Evolutionary conservation across 805 yeast species (phyloP), one percentile per base, ranked within the genome.

Genomic region (Clavispora fructus): DNA sequence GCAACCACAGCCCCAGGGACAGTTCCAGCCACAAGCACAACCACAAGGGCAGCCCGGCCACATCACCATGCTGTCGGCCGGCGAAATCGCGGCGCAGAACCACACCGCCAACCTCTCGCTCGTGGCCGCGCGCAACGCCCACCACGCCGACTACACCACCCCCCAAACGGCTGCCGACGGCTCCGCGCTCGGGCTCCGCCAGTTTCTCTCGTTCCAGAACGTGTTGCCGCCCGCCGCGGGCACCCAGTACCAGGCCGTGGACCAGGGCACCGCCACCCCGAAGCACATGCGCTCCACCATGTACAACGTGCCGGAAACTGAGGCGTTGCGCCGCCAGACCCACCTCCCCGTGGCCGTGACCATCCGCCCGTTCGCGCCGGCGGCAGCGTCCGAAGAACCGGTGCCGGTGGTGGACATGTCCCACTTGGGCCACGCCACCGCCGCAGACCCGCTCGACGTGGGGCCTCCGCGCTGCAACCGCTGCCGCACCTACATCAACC

Each of bases 391-490:
- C 0, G 78, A 75, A 41, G 83, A 76, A 13, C 79, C 77, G 1
- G 78, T 90, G 1, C 95, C 96, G 0, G 73, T 75, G 5, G 82
- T 84, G 6, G 91, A 87, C 59, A 77, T 79, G 68, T 66, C 73
- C 23, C 59, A 59, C 7, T 60, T 71, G 35, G 74, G 74, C 4
- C 62, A 52, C 7, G 40, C 40, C 35, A 43, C 54, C 2, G 60
- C 57, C 27, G 31, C 45, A 12, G 63, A 60, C 47, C 60, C 62
- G 1, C 51, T 61, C 39, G 74, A 68, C 42, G 56, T 61, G 23
- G 88, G 89, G 0, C 95, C 96, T 0, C 83, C 95, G 30, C 78
- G 99, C 55, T 94, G 99, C 67, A 78, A 80, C 54, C 83, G 98
- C 51, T 94, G 99, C 68, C 79, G 97, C 46, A 80, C 96, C 1